Evolutionary conservation across 768 basidiomycete species (phyloP), one percentile per base, ranked within the genome.

Genomic region (Termitomyces sp.): DNA sequence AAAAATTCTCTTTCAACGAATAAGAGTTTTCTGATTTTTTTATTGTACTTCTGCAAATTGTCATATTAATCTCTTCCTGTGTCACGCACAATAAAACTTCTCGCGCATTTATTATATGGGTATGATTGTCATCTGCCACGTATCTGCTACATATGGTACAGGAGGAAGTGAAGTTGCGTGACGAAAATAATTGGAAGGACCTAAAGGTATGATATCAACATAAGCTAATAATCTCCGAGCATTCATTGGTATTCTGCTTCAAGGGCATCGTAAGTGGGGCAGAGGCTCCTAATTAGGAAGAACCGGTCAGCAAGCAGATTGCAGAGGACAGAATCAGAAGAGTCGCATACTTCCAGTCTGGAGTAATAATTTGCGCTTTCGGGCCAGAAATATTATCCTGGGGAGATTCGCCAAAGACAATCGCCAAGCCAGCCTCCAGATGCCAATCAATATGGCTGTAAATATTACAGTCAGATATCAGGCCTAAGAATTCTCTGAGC

Each of bases 401-500:
- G 5, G 71, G 71, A 8, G 64, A 56, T 59, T 70, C 70, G 10
- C 61, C 70, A 32, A 72, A 72, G 16, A 70, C 71, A 49, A 72
- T 62, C 6, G 72, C 72, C 8, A 73, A 62, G 21, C 72, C 72
- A 28, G 67, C 69, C 58, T 72, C 71, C 52, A 72, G 34, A 59
- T 72, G 70, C 69, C 70, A 72, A 55, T 72, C 71, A 50, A 72
- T 70, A 60, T 72, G 70, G 44, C 70, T 70, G 23, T 5, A 45
- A 8, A 21, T 14, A 25, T 41, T n/a, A 43, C 28, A 34, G 39
- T 43, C 19, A 37, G n/a, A 43, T 27, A 23, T 25, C 2, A 9
- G 8, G 11, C 30, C 14, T 19, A 11, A 16, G 2, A 1, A n/a
- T 32, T 2, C 3, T 34, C 44, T 30, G 6, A 25, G 30, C 21